Evolutionary conservation across 345 rosid species (phyloP).

Genomic region (Crucihimalaya himalaica): DNA sequence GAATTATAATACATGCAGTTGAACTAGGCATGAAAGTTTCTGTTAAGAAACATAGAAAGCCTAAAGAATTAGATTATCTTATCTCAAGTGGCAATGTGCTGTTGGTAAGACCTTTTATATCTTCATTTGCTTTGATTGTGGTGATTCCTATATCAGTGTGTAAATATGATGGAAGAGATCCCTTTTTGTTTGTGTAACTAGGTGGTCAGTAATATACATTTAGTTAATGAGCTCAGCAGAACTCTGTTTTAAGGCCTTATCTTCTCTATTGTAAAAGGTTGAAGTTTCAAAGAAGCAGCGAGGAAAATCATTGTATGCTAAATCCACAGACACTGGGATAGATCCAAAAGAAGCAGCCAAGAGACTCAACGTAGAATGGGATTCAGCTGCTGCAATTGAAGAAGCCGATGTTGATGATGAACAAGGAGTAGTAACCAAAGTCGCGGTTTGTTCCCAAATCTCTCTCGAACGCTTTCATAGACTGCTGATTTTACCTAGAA

Average conservation of each 20-base stretch:
- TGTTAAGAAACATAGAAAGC: slow-evolving; percentile 7
- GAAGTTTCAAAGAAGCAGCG: slow-evolving; percentile 62
- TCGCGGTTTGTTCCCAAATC: slow-evolving; percentile 60
- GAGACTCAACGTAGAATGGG: slow-evolving; percentile 91
- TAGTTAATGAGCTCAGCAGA: not conserved
- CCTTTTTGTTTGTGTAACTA: not conserved
- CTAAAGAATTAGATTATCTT: not conserved
- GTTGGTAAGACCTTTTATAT: not conserved
- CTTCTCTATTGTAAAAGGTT: slow-evolving; percentile 49
- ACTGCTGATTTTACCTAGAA: not conserved
- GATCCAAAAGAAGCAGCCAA: slow-evolving; percentile 79
- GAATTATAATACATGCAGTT: not conserved
- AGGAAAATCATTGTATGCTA: slow-evolving; percentile 76
- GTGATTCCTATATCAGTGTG: not conserved
- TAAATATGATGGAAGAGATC: not conserved
- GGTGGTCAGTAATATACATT: not conserved
- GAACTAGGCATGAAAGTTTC: not conserved
- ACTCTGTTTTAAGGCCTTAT: slow-evolving; percentile 17
- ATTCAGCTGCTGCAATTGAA: slow-evolving; percentile 90
- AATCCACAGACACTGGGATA: slow-evolving; percentile 83
- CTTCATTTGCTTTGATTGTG: slow-evolving; percentile 3
- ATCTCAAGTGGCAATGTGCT: not conserved
- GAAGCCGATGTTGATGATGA: slow-evolving; percentile 55
- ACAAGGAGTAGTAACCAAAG: slow-evolving; percentile 67
- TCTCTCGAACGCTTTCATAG: slow-evolving; percentile 5